Evolutionary conservation across 345 rosid species (phyloP), one percentile per base, ranked within the genome.

Genomic region (Viola odorata): DNA sequence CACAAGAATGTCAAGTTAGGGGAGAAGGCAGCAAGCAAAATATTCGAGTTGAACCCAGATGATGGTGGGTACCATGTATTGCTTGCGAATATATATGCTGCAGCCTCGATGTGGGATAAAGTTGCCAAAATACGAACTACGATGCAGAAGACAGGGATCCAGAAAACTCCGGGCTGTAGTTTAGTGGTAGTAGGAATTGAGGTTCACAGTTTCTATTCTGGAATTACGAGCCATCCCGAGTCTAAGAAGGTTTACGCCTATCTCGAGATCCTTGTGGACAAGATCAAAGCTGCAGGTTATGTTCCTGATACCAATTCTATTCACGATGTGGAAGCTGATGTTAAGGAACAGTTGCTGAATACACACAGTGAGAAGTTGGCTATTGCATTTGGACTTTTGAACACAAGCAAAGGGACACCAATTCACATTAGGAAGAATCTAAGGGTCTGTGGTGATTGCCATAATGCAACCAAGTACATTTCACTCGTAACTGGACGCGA

Each of bases 311-410:
- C 55, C 16, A 72, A 57, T 66, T 72, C 70, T 42, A 72, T 66
- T 48, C 71, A 72, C 11, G 75, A 72, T 39, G 71, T 72, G 38
- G 75, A 72, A 66, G 71, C 61, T 45, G 63, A 66, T 36, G 75
- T 72, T 32, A 56, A 66, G 71, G 71, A 61, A 50, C 62, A 61
- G 67, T 45, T 66, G 55, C 63, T 66, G 63, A 72, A 66, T 47
- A 61, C 75, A 9, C 75, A 72, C 45, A 72, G 75, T 41, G 75
- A 72, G 63, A 72, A 72, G 57, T 51, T 72, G 66, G 75, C 75
- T 13, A 72, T 72, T 51, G 70, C 71, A 7, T 72, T 66, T 11
- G 71, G 67, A 41, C 62, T 72, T 52, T 71, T 72, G 39, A 72
- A 72, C 52, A 61, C 75, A 7, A 52, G 37, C 23, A 58, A 59